phyloP scores from a whole-genome alignment of 2,329 filamentous ascomycete species.

The Penicillium sp. region DNA sequence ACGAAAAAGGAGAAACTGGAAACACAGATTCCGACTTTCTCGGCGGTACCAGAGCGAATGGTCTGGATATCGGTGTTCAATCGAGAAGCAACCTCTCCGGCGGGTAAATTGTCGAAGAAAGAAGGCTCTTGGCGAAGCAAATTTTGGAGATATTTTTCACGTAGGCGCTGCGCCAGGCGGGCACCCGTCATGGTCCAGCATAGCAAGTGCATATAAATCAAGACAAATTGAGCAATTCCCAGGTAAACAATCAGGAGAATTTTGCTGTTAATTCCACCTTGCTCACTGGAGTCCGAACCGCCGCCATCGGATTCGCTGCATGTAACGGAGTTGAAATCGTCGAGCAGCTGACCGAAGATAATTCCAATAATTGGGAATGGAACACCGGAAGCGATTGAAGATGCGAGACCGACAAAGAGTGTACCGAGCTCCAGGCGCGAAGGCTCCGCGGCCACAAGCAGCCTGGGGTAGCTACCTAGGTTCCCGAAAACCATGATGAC shows the following conservation, averaged over 20 bases:
- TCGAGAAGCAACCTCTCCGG: conserved; percentile 64
- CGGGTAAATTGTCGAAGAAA: conserved; percentile 64
- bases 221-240: conserved; percentile 62
- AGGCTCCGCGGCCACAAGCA: conserved; percentile 41
- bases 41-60: conserved; percentile 67
- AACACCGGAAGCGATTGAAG: conserved; percentile 40
- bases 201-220: conserved; percentile 65
- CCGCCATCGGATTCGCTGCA: conserved; percentile 18
- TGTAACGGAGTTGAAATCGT: conserved; percentile 39
- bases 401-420: conserved; percentile 29
- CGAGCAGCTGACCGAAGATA: conserved; percentile 42
- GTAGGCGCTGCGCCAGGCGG: conserved; percentile 63
- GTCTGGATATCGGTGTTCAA: conserved; percentile 67
- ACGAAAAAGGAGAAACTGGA: conserved; percentile 66
- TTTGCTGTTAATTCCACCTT: conserved; percentile 48
- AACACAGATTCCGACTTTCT: conserved; percentile 69
- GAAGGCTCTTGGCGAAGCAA: conserved; percentile 63
- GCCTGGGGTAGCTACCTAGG: conserved; percentile 35
- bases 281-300: conserved; percentile 20
- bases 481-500: conserved; percentile 31
- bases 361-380: conserved; percentile 45
- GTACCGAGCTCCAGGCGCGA: conserved; percentile 32
- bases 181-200: conserved; percentile 67
- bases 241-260: conserved; percentile 65
- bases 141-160: conserved; percentile 60